phyloP scores from a whole-genome alignment of 78 protist genomes.

The Acrasis kona region DNA sequence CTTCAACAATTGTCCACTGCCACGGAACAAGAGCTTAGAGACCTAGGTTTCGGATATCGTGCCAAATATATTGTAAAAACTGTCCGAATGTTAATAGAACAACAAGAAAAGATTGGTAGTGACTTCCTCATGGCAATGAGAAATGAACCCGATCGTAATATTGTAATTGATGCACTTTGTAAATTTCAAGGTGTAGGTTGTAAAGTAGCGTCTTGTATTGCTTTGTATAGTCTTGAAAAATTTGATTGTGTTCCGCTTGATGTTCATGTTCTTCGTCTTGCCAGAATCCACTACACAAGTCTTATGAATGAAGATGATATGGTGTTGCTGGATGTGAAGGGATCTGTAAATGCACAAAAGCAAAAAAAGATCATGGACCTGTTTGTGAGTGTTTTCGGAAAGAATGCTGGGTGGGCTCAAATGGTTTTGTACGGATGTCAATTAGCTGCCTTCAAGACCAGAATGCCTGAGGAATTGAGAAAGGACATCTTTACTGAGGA shows the following conservation, averaged over 20 bases:
- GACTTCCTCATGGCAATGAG: background rate
- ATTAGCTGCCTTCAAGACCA: no score
- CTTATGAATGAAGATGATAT: background rate
- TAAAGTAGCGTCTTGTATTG: slow-evolving; percentile 8
- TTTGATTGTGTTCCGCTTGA: slow-evolving; percentile 6
- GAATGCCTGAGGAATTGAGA: no score
- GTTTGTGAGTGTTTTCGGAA: background rate
- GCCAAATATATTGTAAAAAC: background rate
- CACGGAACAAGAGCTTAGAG: background rate
- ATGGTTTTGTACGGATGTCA: background rate
- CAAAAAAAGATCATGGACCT: background rate
- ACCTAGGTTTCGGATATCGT: slow-evolving; percentile 13
- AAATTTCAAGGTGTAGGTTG: slow-evolving; percentile 14
- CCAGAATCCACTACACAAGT: background rate
- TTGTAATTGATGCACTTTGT: background rate
- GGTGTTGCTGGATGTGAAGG: background rate
- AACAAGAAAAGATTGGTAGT: background rate
- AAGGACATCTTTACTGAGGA: no score
- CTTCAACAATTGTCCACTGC: background rate
- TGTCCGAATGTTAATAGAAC: background rate
- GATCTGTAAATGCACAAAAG: background rate
- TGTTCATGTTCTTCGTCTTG: background rate
- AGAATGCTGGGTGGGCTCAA: slow-evolving; percentile 1
- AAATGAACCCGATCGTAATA: background rate
- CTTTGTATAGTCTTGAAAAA: background rate